phyloP scores from a whole-genome alignment of 169 alveolate genomes.

The Neospora caninum region DNA sequence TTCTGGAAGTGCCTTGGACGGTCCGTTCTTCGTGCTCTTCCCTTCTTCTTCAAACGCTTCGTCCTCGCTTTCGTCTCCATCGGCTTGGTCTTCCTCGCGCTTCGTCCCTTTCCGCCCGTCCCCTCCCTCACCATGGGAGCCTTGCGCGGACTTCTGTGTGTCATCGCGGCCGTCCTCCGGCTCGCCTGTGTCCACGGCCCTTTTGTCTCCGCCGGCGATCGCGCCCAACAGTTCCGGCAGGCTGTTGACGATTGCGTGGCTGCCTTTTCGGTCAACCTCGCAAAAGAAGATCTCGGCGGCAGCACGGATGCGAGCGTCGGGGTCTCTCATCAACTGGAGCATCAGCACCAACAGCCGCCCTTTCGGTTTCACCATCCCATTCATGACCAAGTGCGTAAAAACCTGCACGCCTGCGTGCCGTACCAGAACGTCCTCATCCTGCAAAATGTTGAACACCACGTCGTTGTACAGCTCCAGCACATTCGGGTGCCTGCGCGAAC shows the following conservation, averaged over 20 bases:
- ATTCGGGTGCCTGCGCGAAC: slow-evolving; percentile 45
- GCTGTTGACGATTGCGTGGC: not conserved
- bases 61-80: slow-evolving; percentile 1
- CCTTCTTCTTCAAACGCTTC: not conserved
- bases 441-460: slow-evolving; percentile 13
- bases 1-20: not conserved
- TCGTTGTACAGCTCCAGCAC: slow-evolving; percentile 47
- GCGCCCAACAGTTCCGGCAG: slow-evolving; percentile 44
- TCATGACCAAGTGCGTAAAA: slow-evolving; percentile 43
- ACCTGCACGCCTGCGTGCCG: slow-evolving; percentile 49
- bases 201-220: not conserved
- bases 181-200: not conserved
- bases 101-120: not conserved
- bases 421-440: not conserved
- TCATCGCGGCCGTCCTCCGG: not conserved
- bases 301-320: not conserved
- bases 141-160: not conserved
- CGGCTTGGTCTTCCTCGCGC: not conserved
- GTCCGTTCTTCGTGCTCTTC: not conserved
- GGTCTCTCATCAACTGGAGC: slow-evolving; percentile 14
- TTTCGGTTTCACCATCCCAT: slow-evolving; percentile 48
- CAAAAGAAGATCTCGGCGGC: slow-evolving; percentile 36
- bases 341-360: slow-evolving; percentile 47
- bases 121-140: not conserved
- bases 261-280: slow-evolving; percentile 35